Percentiles rank a stretch among this genome's conserved stretches.
These are phyloP conservation scores for Russula lepida DNA, from an alignment of 768 basidiomycete genomes.

Conservation along the genomic window DNA sequence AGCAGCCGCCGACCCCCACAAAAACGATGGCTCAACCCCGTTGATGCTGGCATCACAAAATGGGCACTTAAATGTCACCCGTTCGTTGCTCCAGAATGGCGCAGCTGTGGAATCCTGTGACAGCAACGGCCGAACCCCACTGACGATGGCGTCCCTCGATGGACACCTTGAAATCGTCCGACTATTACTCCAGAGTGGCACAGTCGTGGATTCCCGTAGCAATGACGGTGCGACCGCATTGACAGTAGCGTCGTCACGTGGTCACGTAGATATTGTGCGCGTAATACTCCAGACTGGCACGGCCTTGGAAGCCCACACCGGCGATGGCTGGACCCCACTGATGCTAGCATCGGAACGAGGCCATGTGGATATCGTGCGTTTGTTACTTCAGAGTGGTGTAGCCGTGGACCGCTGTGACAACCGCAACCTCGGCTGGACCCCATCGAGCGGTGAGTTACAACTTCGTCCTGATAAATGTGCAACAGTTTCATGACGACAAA, in stretches of 20 bases:
- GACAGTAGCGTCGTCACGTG: neutral
- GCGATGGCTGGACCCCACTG: neutral
- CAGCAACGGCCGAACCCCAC: neutral
- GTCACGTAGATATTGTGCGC: neutral
- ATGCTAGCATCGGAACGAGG: neutral
- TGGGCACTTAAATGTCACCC: neutral
- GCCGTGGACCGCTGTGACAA: neutral
- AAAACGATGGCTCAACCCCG: neutral
- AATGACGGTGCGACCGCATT: neutral
- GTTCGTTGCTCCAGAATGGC: neutral
- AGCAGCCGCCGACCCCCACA: neutral
- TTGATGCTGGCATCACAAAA: neutral
- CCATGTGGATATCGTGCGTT: neutral
- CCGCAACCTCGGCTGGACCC: neutral
- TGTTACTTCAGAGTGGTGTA: neutral
- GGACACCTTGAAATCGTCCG: neutral
- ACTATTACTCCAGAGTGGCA: neutral
- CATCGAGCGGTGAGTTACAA: neutral
- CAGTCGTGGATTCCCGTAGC: neutral
- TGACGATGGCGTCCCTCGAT: neutral
- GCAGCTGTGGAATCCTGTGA: neutral
- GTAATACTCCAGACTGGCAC: neutral
- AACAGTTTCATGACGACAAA: neutral
- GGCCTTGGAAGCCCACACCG: neutral
- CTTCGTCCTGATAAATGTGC: neutral